Base-by-base conservation (phyloP, 345 rosid species). In the Citrus medica region DNA sequence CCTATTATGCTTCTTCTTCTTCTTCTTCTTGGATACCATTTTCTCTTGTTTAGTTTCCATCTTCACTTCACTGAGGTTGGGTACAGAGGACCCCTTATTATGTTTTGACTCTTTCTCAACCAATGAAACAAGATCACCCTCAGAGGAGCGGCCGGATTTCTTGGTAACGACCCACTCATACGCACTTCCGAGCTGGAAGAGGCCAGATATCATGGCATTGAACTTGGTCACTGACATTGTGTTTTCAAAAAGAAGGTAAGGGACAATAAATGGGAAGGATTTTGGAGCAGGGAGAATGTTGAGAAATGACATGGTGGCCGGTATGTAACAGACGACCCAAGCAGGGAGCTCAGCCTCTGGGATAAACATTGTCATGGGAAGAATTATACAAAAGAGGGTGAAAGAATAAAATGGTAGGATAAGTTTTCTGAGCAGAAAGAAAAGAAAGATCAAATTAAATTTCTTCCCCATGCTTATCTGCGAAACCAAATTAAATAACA, bases 191-290 rank as follows among this genome's bases (percentile, higher is more conserved):
- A 94, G 97, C 88, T 94, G 98, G 87, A 94, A 94, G 22, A 94
- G 79, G 42, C 98, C 98, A 12, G 98, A 94, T 75, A 94, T 84
- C 98, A 94, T 94, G 3, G 98, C 97, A 62, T 91, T 90, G 91
- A 94, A 94, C 86, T 94, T 94, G 83, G 98, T 94, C 33, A 94
- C 97, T 0, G 98, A 94, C 98, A 94, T 94, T 12, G 98, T 94
- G 82, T 94, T 94, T 84, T 94, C 98, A 7, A 94, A 94, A 55
- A 94, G 96, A 74, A 94, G 98, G 91, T 94, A 94, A 0, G 98
- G 98, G 60, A 94, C 98, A 22, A 94, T 94, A 80, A 94, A 94
- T 5, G 98, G 97, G 79, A 94, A 92, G n/a, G 96, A 86, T 81
- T 90, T 92, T 13, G 94, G 98, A 35, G 98, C 91, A 0, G 98